Base-by-base conservation (phyloP, 495 filamentous ascomycete genomes). In the Lasiosphaeria hispida region DNA sequence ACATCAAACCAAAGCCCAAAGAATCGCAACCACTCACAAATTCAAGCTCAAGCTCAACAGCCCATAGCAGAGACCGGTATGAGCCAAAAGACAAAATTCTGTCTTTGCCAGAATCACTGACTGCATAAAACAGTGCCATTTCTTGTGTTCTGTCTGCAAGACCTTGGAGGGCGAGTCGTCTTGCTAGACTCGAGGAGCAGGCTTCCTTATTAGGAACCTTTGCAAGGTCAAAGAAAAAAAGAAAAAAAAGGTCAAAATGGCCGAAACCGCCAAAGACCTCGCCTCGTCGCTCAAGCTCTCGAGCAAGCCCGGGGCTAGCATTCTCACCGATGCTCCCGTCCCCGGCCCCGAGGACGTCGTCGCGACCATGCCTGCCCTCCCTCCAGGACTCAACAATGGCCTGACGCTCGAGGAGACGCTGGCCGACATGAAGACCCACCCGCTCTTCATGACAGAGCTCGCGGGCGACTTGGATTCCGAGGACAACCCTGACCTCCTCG, bases 401-500 rank as follows among this genome's bases (percentile, higher is more conserved):
- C 82, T 89, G 69, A 83, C 86, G 3, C 77, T 83, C 1, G 86
- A 90, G 38, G 88, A 95, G 60, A 76, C 94, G 10, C 68, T 88
- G 18, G 77, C 80, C 19, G 86, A 91, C 62, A 77, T 96, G 72
- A 92, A 91, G 67, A 83, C 85, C 63, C 85, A 84, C 10, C 94
- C 95, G 6, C 78, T 98, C 33, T 98, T 98, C 77, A 98, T 98
- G 94, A 97, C 90, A 6, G 82, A 87, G 60, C 82, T 97, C 10
- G 88, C 91, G 60, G 14, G 39, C 11, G 1, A 48, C 37, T 48
- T 48, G 8, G 15, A 42, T 7, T 39, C 15, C 7, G 62, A 58
- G 15, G 87, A 92, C 59, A 96, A 96, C 67, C 69, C 85, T 43
- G 83, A 87, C 58, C 77, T 30, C 23, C 2, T 96, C 7, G 91